A percentile compares a stretch with the other conserved stretches of the same genome.
Evolutionary conservation across 1,284 basidiomycete species (phyloP).

Genomic region (Ganoderma boninense): DNA sequence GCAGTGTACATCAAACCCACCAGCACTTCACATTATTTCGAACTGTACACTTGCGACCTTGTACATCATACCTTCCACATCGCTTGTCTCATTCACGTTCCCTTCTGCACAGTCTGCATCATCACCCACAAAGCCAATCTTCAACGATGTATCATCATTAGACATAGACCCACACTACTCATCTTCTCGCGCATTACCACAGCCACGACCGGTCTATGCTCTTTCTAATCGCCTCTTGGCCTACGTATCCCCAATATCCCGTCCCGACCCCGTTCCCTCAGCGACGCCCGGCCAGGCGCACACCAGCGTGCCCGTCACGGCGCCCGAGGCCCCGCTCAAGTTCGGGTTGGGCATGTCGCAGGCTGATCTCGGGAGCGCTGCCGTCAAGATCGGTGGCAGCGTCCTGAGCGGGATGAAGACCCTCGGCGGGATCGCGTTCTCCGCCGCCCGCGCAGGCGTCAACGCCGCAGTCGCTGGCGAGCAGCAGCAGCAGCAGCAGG

Average conservation of each 20-base stretch:
- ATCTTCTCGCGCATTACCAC: constrained; percentile 19
- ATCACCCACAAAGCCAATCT: constrained; percentile 20
- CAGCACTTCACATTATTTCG: constrained; percentile 65
- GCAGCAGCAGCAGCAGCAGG: constrained; percentile 11
- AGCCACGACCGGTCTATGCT: constrained; percentile 60
- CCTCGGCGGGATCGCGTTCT: constrained; percentile 68
- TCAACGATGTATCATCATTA: constrained; percentile 47
- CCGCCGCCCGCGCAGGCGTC: constrained; percentile 50
- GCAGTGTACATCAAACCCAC: constrained; percentile 66
- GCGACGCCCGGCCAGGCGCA: constrained; percentile 33
- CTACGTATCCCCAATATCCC: constrained; percentile 57
- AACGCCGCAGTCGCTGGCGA: constrained; percentile 34
- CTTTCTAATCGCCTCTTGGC: constrained; percentile 71
- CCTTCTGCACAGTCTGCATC: constrained; percentile 31
- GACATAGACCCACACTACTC: constrained; percentile 38
- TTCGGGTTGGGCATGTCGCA: constrained; percentile 41
- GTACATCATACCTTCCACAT: constrained; percentile 57
- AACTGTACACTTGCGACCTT: constrained; percentile 59
- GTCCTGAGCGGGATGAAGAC: constrained; percentile 71
- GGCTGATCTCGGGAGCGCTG: constrained; percentile 61
- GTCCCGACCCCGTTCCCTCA: constrained; percentile 26
- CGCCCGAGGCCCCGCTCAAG: constrained; percentile 17
- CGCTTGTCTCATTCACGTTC: constrained; percentile 51
- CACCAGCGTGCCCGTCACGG: constrained; percentile 35
- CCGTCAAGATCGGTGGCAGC: constrained; percentile 65